These are phyloP conservation scores for Lophium mytilinum DNA, from an alignment of 495 filamentous ascomycete species.

Conservation along the genomic window DNA sequence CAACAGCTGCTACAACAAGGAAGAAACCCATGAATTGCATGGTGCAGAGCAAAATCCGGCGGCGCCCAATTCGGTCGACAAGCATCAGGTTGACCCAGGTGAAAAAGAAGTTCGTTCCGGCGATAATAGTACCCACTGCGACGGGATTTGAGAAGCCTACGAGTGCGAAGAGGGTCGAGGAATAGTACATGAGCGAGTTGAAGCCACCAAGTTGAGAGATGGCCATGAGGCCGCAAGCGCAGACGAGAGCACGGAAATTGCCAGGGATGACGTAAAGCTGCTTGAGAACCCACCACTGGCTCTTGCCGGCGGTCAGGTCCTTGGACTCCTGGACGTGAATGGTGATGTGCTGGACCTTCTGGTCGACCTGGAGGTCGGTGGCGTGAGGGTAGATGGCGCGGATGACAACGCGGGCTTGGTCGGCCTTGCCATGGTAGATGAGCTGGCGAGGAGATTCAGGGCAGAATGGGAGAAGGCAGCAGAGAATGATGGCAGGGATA, in stretches of 20 bases:
- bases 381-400: conserved; percentile 35
- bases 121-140: conserved; percentile 43
- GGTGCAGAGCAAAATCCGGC: conserved; percentile 40
- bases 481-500: conserved; percentile 42
- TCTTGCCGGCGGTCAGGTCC: conserved; percentile 30
- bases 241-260: conserved; percentile 42
- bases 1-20: conserved; percentile 38
- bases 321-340: conserved; percentile 36
- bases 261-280: conserved; percentile 39
- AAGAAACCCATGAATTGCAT: conserved; percentile 39
- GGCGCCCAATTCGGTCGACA: conserved; percentile 42
- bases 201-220: conserved; percentile 43
- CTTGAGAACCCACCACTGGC: conserved; percentile 36
- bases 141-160: conserved; percentile 46
- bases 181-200: conserved; percentile 46
- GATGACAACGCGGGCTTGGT: conserved; percentile 37
- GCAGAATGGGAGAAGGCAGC: conserved; percentile 38
- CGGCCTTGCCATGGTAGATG: conserved; percentile 37
- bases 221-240: conserved; percentile 44
- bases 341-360: conserved; percentile 35
- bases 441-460: conserved; percentile 49
- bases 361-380: conserved; percentile 33
- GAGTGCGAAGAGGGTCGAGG: conserved; percentile 42
- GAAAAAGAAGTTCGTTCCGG: conserved; percentile 47
- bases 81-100: conserved; percentile 43